These are phyloP conservation scores for Binderoboletus segoi DNA, from an alignment of 1,284 basidiomycete genomes.

Conservation along the genomic window DNA sequence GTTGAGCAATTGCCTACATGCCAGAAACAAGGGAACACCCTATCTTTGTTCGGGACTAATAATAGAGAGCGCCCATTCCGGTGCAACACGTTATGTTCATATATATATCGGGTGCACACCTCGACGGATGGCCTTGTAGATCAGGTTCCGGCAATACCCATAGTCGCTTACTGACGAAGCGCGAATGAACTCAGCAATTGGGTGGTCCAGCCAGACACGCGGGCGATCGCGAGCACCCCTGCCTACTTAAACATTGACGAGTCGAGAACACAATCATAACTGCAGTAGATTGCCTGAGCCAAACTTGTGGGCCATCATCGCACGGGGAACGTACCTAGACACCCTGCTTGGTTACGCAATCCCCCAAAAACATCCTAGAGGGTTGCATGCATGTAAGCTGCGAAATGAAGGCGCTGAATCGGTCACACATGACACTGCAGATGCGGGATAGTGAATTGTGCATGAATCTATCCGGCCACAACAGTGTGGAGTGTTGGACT, in stretches of 20 bases:
- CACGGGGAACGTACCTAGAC: slow-evolving; percentile 6
- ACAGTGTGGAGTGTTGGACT: background rate
- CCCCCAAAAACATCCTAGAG: too few relatives aligned
- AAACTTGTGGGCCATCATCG: too few relatives aligned
- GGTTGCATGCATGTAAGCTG: background rate
- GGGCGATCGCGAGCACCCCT: slow-evolving; percentile 7
- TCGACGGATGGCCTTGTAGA: slow-evolving; percentile 7
- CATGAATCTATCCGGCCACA: slow-evolving; percentile 1
- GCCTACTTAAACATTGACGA: too few relatives aligned
- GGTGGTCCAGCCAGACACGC: background rate
- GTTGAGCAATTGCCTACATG: background rate
- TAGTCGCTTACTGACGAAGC: slow-evolving; percentile 1
- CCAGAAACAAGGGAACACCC: background rate
- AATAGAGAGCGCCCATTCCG: slow-evolving; percentile 10
- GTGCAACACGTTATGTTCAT: slow-evolving; percentile 9
- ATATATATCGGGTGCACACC: background rate
- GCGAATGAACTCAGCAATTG: background rate
- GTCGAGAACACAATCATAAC: too few relatives aligned
- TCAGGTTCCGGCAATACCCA: slow-evolving; percentile 7
- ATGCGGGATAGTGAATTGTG: background rate
- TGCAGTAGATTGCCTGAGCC: too few relatives aligned
- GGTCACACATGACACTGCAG: background rate
- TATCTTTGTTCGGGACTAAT: slow-evolving; percentile 16
- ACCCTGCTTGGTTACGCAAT: too few relatives aligned
- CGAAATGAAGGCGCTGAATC: too few relatives aligned